These are phyloP conservation scores for Scenedesmus sp. DNA, from an alignment of 163 green algal genomes.

Conservation along the genomic window DNA sequence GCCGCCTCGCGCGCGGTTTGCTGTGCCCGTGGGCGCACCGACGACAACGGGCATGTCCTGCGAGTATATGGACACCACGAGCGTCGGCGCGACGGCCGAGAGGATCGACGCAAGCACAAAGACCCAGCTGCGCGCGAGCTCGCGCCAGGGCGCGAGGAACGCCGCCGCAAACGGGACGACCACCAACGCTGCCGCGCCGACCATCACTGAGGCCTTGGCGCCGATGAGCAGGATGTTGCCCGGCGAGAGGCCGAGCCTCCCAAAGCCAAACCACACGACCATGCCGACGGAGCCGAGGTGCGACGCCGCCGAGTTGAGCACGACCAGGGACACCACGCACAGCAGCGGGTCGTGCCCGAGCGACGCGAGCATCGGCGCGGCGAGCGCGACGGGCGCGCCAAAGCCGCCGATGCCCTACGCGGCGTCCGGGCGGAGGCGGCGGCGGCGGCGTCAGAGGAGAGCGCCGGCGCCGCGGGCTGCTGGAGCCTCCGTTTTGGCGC, in stretches of 20 bases:
- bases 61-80: conserved; percentile 20
- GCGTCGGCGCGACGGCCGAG: conserved; percentile 23
- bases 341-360: conserved; percentile 43
- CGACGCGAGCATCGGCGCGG: conserved; percentile 47
- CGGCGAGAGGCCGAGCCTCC: background rate
- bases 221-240: conserved; percentile 20
- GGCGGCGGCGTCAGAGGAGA: too few species aligned
- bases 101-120: conserved; percentile 41
- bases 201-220: conserved; percentile 25
- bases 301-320: conserved; percentile 48
- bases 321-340: conserved; percentile 38
- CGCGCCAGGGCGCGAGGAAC: conserved; percentile 32
- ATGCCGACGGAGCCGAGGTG: conserved; percentile 37
- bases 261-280: conserved; percentile 51
- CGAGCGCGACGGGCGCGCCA: conserved; percentile 46
- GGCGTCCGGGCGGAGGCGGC: background rate
- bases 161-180: conserved; percentile 28
- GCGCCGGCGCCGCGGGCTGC: background rate
- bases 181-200: conserved; percentile 12
- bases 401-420: conserved; percentile 39
- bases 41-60: conserved; percentile 42
- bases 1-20: too few species aligned
- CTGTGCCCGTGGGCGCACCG: conserved; percentile 10
- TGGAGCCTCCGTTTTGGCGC: background rate
- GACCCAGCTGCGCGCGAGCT: conserved; percentile 14